Evolutionary conservation across 768 basidiomycete species (phyloP).

Genomic region (Rubroboletus satanas): DNA sequence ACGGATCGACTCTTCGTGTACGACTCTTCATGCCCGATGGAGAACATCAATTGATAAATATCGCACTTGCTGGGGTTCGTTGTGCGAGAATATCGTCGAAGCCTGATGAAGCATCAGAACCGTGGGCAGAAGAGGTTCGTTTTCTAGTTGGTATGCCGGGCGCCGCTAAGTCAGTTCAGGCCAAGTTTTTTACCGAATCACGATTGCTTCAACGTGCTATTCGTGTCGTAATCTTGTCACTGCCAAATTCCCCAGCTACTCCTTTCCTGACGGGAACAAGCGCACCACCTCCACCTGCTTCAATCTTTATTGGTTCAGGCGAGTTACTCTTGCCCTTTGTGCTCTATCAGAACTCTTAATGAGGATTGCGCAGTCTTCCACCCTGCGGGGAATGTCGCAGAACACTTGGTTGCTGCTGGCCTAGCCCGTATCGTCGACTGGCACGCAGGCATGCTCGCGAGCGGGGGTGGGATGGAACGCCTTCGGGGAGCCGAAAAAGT

Average conservation of each 20-base stretch:
- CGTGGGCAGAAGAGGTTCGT: slow-evolving; percentile 84
- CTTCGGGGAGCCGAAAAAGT: slow-evolving; percentile 78
- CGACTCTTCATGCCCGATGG: slow-evolving; percentile 85
- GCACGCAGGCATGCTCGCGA: slow-evolving; percentile 94
- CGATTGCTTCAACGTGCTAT: slow-evolving; percentile 78
- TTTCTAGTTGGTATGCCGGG: background rate
- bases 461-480: slow-evolving; percentile 80
- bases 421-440: slow-evolving; percentile 92
- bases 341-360: background rate
- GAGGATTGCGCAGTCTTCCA: slow-evolving; percentile 57
- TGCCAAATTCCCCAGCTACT: slow-evolving; percentile 73
- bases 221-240: slow-evolving; percentile 71
- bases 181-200: slow-evolving; percentile 90
- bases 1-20: slow-evolving; percentile 86
- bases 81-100: slow-evolving; percentile 66
- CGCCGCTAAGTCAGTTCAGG: slow-evolving; percentile 42
- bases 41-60: slow-evolving; percentile 86
- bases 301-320: slow-evolving; percentile 88
- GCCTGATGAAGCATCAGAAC: slow-evolving; percentile 75
- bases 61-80: slow-evolving; percentile 79
- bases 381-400: slow-evolving; percentile 92
- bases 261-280: slow-evolving; percentile 68
- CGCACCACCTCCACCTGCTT: slow-evolving; percentile 61
- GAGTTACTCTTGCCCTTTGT: slow-evolving; percentile 18
- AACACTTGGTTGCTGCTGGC: slow-evolving; percentile 78